A percentile compares a stretch with the other conserved stretches of the same genome.
These are phyloP conservation scores for Ramularia collo-cygni DNA, from an alignment of 2,329 filamentous ascomycete species.

Conservation along the genomic window DNA sequence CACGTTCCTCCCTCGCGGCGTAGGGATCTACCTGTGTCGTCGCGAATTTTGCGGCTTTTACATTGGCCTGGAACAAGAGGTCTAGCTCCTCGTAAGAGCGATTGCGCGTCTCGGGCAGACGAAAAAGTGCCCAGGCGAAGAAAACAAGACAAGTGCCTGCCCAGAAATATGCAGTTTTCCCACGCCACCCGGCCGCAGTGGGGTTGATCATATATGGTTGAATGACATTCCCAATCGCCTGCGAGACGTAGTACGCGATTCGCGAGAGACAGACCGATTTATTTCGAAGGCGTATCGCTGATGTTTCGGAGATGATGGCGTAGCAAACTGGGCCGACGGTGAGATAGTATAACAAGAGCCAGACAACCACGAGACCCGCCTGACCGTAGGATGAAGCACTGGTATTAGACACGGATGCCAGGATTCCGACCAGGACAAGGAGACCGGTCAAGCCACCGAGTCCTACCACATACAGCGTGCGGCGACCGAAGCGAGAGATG, in stretches of 20 bases:
- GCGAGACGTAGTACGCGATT: slow-evolving; percentile 24
- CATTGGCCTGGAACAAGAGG: slow-evolving; percentile 29
- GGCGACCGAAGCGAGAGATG: slow-evolving; percentile 29
- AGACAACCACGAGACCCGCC: slow-evolving; percentile 26
- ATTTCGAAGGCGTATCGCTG: slow-evolving; percentile 24
- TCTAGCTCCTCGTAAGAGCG: slow-evolving; percentile 33
- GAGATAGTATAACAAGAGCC: slow-evolving; percentile 24
- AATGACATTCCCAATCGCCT: slow-evolving; percentile 29
- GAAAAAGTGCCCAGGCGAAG: slow-evolving; percentile 28
- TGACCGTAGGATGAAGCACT: slow-evolving; percentile 28
- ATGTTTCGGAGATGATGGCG: slow-evolving; percentile 27
- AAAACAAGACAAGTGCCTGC: slow-evolving; percentile 12
- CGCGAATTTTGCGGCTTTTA: slow-evolving; percentile 25
- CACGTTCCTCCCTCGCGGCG: slow-evolving; percentile 4
- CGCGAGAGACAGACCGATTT: slow-evolving; percentile 28
- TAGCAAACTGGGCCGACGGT: slow-evolving; percentile 30
- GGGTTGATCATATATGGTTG: slow-evolving; percentile 35
- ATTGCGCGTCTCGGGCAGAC: slow-evolving; percentile 31
- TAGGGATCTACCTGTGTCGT: slow-evolving; percentile 12
- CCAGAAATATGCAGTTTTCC: slow-evolving; percentile 11
- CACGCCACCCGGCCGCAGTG: slow-evolving; percentile 1
- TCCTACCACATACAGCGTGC: slow-evolving; percentile 31
- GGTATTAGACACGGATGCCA: slow-evolving; percentile 13
- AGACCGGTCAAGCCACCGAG: slow-evolving; percentile 23
- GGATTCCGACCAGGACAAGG: slow-evolving; percentile 22